Conservation (phyloP, 73 alveolate genomes). For the Paramecium caudatum region DNA sequence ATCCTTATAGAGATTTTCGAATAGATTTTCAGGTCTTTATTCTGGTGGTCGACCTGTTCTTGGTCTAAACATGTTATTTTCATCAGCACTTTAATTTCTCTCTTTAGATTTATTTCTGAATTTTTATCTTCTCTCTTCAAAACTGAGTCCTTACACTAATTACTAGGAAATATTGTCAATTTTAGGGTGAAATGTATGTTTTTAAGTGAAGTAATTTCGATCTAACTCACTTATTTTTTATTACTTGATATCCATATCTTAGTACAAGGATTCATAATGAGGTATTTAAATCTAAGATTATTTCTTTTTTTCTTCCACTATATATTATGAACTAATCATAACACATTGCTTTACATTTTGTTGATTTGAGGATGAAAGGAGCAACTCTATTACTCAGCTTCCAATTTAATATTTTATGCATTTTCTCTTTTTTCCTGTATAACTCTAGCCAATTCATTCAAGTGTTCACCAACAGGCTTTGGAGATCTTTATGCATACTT, state of each 20-base stretch:
- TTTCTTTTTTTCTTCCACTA: constrained; percentile 62
- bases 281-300: constrained; percentile 47
- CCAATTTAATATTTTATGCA: not conserved
- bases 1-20: constrained; percentile 31
- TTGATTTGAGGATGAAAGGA: constrained; percentile 59
- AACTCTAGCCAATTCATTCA: constrained; percentile 22
- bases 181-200: constrained; percentile 67
- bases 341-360: no score
- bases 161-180: constrained; percentile 21
- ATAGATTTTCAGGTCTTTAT: constrained; percentile 44
- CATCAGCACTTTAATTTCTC: constrained; percentile 54
- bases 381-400: not conserved
- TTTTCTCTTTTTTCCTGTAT: constrained; percentile 37
- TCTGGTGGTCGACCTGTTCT: constrained; percentile 66
- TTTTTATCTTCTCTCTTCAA: constrained; percentile 61
- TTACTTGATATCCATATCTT: constrained; percentile 13
- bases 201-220: constrained; percentile 3
- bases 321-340: no score
- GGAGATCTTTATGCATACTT: not conserved
- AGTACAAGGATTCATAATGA: constrained; percentile 34
- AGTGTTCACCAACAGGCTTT: constrained; percentile 47
- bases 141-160: constrained; percentile 62
- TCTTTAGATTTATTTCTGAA: constrained; percentile 32
- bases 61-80: constrained; percentile 45
- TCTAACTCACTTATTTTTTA: constrained; percentile 16